Percentiles rank a stretch among this genome's conserved stretches.
These are phyloP conservation scores for Thinopyrum obtusiflorum DNA, from an alignment of 202 grass and related monocot genomes.

Conservation along the genomic window DNA sequence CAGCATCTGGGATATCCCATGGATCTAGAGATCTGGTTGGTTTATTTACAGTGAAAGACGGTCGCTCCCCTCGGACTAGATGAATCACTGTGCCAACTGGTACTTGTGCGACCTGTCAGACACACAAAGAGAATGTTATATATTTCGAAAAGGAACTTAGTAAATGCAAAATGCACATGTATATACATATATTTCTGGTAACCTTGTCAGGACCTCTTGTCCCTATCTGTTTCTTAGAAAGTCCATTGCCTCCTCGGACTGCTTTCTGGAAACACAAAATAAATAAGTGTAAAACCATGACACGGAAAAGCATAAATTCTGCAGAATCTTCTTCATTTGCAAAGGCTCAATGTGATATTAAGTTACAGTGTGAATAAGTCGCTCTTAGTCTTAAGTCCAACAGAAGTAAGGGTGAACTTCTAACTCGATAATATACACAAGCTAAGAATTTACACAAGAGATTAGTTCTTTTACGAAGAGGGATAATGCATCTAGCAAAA, in stretches of 20 bases:
- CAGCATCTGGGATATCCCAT: slow-evolving; percentile 71
- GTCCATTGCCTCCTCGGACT: slow-evolving; percentile 64
- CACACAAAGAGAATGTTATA: slow-evolving; percentile 15
- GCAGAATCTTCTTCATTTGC: slow-evolving; percentile 2
- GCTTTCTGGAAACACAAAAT: slow-evolving; percentile 60
- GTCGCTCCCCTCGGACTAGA: slow-evolving; percentile 57
- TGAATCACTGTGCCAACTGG: slow-evolving; percentile 89
- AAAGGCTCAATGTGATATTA: background rate
- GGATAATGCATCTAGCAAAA: background rate
- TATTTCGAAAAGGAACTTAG: slow-evolving; percentile 1
- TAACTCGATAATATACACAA: slow-evolving; percentile 17
- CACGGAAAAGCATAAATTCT: slow-evolving; percentile 7
- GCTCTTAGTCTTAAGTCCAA: background rate
- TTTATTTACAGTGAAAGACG: slow-evolving; percentile 50
- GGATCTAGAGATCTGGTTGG: slow-evolving; percentile 63
- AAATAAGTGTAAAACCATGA: slow-evolving; percentile 12
- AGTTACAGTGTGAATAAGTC: background rate
- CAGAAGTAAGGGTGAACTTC: background rate
- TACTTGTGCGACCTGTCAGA: slow-evolving; percentile 62
- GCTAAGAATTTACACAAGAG: background rate
- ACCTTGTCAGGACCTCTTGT: slow-evolving; percentile 89
- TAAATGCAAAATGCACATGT: background rate
- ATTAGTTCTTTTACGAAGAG: background rate
- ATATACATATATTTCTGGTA: background rate
- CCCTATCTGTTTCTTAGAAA: slow-evolving; percentile 91